Conservation (phyloP, 2,329 filamentous ascomycete genomes). For the Colletotrichum graminicola region DNA sequence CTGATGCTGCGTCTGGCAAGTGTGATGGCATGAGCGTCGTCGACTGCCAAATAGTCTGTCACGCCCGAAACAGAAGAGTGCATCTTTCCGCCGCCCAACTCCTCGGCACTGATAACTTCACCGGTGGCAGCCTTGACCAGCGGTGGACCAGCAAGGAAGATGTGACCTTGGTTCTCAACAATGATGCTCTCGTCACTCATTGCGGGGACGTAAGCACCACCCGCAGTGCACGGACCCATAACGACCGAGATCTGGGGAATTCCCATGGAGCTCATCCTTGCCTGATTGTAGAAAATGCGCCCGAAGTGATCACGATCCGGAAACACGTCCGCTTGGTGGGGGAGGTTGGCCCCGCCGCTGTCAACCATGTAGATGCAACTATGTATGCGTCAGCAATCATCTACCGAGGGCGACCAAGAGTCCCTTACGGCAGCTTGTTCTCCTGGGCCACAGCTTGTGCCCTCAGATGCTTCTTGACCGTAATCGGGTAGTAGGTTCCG, state of each 20-base stretch:
- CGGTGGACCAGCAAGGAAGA: conserved; percentile 94
- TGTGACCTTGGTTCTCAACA: conserved; percentile 94
- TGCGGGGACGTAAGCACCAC: conserved; percentile 93
- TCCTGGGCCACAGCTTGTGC: conserved; percentile 92
- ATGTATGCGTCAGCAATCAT: background rate
- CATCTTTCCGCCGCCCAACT: conserved; percentile 89
- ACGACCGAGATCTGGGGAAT: conserved; percentile 96
- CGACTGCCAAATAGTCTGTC: conserved; percentile 93
- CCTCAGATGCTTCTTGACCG: conserved; percentile 95
- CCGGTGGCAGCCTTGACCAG: conserved; percentile 97
- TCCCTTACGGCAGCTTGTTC: conserved; percentile 77
- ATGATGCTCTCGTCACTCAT: conserved; percentile 99
- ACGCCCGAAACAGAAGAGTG: conserved; percentile 94
- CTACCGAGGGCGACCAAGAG: background rate
- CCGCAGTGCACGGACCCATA: conserved; percentile 97
- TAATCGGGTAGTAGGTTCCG: conserved; percentile 96
- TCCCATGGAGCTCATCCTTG: conserved; percentile 87
- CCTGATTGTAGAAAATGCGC: conserved; percentile 98
- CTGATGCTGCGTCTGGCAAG: conserved; percentile 85
- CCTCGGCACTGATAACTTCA: conserved; percentile 90
- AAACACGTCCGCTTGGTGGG: conserved; percentile 95
- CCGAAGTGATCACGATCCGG: conserved; percentile 96
- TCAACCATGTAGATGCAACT: conserved; percentile 96
- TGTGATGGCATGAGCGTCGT: conserved; percentile 91
- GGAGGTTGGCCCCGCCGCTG: conserved; percentile 93